Conservation (phyloP, 2,329 filamentous ascomycete genomes). For the Colletotrichum theobromicola region DNA sequence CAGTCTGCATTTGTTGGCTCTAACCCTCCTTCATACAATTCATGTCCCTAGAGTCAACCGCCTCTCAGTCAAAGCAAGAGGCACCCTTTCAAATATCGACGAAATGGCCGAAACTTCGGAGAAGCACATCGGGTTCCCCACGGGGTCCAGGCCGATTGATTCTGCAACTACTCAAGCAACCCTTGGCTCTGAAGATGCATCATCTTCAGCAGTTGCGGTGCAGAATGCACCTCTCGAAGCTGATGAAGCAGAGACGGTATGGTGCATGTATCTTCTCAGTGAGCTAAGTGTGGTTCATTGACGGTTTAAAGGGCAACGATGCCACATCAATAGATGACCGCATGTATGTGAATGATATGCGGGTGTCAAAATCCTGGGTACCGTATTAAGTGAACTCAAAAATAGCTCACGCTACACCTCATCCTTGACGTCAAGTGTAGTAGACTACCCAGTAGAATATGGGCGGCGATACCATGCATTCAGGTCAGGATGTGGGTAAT, state of each 20-base stretch:
- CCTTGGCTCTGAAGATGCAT: background rate
- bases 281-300: background rate
- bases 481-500: constrained; percentile 18
- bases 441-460: constrained; percentile 8
- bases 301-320: background rate
- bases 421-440: background rate
- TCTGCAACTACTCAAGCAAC: background rate
- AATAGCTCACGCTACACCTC: background rate
- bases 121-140: background rate
- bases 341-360: background rate
- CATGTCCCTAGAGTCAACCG: background rate
- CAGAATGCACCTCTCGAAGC: background rate
- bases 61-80: background rate
- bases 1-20: background rate
- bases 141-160: background rate
- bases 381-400: background rate
- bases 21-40: background rate
- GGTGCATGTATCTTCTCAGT: background rate
- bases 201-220: background rate
- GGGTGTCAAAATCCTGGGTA: background rate
- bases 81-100: background rate
- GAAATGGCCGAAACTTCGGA: background rate
- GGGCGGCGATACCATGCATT: constrained; percentile 16
- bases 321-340: background rate
- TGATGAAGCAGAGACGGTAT: background rate